These are phyloP conservation scores for Aspergillus luchuensis DNA, from an alignment of 2,329 filamentous ascomycete genomes.

Conservation along the genomic window DNA sequence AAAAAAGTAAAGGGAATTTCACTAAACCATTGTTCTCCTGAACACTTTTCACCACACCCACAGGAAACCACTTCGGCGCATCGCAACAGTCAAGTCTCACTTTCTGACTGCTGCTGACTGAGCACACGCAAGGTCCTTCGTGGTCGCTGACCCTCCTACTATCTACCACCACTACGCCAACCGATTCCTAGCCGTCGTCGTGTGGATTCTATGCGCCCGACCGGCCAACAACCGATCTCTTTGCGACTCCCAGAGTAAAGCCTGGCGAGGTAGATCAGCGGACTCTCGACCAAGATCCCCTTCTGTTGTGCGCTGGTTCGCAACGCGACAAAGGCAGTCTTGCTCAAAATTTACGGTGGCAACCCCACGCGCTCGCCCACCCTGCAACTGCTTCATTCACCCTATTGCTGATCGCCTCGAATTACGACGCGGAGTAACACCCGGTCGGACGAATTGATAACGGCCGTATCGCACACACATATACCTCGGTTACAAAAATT, in stretches of 20 bases:
- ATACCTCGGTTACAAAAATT: background rate
- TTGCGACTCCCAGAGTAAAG: conserved; percentile 16
- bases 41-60: background rate
- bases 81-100: background rate
- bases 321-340: conserved; percentile 16
- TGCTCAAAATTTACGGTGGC: conserved; percentile 7
- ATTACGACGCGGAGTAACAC: background rate
- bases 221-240: conserved; percentile 10
- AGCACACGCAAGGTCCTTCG: background rate
- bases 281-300: conserved; percentile 17
- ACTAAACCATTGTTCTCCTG: background rate
- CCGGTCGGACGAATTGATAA: background rate
- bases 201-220: conserved; percentile 23
- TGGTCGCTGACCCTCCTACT: conserved; percentile 7
- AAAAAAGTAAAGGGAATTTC: background rate
- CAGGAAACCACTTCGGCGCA: background rate
- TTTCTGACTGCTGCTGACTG: background rate
- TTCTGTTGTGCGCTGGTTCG: conserved; percentile 11
- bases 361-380: conserved; percentile 1
- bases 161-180: conserved; percentile 1
- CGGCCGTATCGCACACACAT: background rate
- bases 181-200: background rate
- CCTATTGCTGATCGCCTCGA: background rate
- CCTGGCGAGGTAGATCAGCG: conserved; percentile 1
- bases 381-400: background rate